These are phyloP conservation scores for Albizia julibrissin DNA, from an alignment of 306 rosid genomes.

Conservation along the genomic window DNA sequence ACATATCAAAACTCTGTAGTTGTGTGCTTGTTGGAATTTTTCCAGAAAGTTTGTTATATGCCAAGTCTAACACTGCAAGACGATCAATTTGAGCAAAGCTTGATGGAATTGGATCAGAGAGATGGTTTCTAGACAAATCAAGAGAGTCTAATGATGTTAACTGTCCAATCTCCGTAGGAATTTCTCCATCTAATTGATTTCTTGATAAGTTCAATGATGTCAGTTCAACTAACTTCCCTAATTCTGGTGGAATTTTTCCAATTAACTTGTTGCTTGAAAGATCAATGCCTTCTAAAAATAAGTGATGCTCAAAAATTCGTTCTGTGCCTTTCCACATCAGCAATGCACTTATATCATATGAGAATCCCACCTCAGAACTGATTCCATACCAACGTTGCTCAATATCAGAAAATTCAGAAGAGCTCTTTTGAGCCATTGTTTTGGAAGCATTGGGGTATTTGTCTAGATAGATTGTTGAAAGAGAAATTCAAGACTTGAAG, in stretches of 20 bases:
- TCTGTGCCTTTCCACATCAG: constrained; percentile 34
- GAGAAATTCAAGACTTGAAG: not conserved
- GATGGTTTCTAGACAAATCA: constrained; percentile 30
- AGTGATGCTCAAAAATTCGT: not conserved
- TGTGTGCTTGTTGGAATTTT: not conserved
- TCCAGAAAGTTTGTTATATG: not conserved
- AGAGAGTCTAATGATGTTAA: constrained; percentile 13
- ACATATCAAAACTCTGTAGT: not conserved
- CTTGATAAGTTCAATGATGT: constrained; percentile 33
- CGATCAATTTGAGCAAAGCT: constrained; percentile 16
- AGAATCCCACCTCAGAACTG: no score
- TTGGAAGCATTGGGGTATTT: not conserved
- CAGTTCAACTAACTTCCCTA: not conserved
- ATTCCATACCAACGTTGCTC: no score
- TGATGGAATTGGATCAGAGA: not conserved
- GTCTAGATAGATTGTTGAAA: not conserved
- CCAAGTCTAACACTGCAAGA: not conserved
- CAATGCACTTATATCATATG: not conserved
- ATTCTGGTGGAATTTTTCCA: not conserved
- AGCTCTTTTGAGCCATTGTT: not conserved
- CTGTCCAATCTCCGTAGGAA: constrained; percentile 6
- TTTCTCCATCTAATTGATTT: not conserved
- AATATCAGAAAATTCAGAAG: no score
- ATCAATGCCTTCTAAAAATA: not conserved
- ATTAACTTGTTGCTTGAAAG: not conserved